Evolutionary conservation across 192 early-diverging fungal genomes (phyloP).

Genomic region (Mortierella hygrophila): DNA sequence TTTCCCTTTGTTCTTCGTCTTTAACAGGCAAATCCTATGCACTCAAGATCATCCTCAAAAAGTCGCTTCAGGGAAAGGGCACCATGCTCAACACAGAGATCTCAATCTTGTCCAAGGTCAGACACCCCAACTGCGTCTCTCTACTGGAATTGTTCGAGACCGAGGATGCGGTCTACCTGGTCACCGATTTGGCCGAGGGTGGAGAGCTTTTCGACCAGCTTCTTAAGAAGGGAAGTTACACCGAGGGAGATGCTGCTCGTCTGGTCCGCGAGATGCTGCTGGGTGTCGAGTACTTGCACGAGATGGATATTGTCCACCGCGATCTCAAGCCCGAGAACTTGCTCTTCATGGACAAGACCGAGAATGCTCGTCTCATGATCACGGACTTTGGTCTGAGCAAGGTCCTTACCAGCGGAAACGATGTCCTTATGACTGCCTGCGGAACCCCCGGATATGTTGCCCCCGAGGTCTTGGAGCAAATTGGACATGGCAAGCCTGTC

Average conservation of each 20-base stretch:
- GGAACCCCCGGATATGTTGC: slow-evolving; percentile 74
- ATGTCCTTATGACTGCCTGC: slow-evolving; percentile 76
- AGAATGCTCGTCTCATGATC: slow-evolving; percentile 69
- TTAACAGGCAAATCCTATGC: slow-evolving; percentile 64
- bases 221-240: slow-evolving; percentile 74
- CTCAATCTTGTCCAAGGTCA: slow-evolving; percentile 82
- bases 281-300: slow-evolving; percentile 87
- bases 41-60: slow-evolving; percentile 81
- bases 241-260: slow-evolving; percentile 78
- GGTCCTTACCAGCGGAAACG: slow-evolving; percentile 66
- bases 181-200: slow-evolving; percentile 78
- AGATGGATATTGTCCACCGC: slow-evolving; percentile 86
- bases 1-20: neutral
- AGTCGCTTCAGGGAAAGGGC: slow-evolving; percentile 62
- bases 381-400: slow-evolving; percentile 85
- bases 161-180: slow-evolving; percentile 73
- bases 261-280: slow-evolving; percentile 79
- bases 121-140: slow-evolving; percentile 87
- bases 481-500: slow-evolving; percentile 73
- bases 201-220: slow-evolving; percentile 89
- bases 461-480: slow-evolving; percentile 74
- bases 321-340: slow-evolving; percentile 87
- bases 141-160: slow-evolving; percentile 77
- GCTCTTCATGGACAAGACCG: slow-evolving; percentile 59
- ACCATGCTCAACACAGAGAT: slow-evolving; percentile 73